Evolutionary conservation across 257 asterid genomes (phyloP).

Genomic region (Cinchona pubescens): DNA sequence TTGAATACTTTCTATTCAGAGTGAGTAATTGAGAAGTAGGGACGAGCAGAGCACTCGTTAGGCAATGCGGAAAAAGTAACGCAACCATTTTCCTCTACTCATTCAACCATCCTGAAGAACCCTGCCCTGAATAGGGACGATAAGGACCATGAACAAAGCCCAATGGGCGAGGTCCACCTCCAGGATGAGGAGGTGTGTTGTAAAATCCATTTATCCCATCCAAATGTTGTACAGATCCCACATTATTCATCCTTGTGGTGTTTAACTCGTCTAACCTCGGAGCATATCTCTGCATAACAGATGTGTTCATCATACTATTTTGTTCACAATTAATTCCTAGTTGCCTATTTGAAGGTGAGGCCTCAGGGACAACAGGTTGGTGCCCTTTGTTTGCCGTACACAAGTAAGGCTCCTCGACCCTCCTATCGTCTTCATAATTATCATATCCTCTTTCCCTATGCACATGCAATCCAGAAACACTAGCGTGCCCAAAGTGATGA

Average conservation of each 20-base stretch:
- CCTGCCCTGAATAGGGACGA: slow-evolving; percentile 34
- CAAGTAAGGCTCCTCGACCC: slow-evolving; percentile 30
- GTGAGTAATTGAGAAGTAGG: no score
- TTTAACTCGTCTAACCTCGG: slow-evolving; percentile 51
- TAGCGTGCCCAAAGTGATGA: slow-evolving; percentile 22
- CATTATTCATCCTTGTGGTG: slow-evolving; percentile 24
- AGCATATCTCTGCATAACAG: slow-evolving; percentile 50
- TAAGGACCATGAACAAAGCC: slow-evolving; percentile 57
- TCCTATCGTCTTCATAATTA: slow-evolving; percentile 19
- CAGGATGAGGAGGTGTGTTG: slow-evolving; percentile 24
- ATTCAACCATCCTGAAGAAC: slow-evolving; percentile 67
- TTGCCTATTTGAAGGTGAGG: slow-evolving; percentile 23
- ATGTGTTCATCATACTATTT: slow-evolving; percentile 28
- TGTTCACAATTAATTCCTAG: slow-evolving; percentile 21
- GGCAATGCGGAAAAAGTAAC: no score
- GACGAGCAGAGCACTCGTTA: no score
- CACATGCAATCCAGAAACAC: slow-evolving; percentile 20
- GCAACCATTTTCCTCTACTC: no score
- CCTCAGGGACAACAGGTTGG: slow-evolving; percentile 8
- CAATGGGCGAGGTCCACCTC: slow-evolving; percentile 22
- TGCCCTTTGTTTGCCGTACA: slow-evolving; percentile 25
- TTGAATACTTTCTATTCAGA: slow-evolving; percentile 37
- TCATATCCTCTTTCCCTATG: slow-evolving; percentile 25
- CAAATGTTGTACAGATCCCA: slow-evolving; percentile 23
- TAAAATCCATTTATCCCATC: slow-evolving; percentile 19